These are phyloP conservation scores for Kwoniella dejecticola DNA, from an alignment of 768 basidiomycete genomes.

Conservation along the genomic window DNA sequence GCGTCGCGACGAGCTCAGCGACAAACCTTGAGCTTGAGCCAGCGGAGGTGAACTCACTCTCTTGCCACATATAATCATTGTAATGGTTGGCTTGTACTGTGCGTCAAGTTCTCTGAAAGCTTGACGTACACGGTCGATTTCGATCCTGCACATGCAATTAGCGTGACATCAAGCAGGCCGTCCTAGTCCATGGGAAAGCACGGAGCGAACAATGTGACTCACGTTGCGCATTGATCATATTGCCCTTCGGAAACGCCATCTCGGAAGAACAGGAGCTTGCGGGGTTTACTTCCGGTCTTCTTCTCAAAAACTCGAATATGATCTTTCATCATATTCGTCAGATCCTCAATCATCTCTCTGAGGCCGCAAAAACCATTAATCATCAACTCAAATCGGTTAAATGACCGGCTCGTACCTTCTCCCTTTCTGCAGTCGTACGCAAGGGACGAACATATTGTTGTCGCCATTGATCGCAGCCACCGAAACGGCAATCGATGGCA, in stretches of 20 bases:
- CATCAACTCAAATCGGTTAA: too few species aligned
- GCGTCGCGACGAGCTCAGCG: background rate
- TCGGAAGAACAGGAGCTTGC: slow-evolving; percentile 52
- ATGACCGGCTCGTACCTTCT: slow-evolving; percentile 27
- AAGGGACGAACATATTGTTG: slow-evolving; percentile 28
- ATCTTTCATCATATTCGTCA: slow-evolving; percentile 41
- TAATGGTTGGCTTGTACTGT: slow-evolving; percentile 51
- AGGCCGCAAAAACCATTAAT: too few species aligned
- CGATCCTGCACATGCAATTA: background rate
- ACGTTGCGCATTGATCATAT: slow-evolving; percentile 47
- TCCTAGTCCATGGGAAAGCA: too few species aligned
- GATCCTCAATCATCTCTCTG: slow-evolving; percentile 51
- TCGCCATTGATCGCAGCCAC: slow-evolving; percentile 38
- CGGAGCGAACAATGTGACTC: too few species aligned
- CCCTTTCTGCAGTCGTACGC: slow-evolving; percentile 51
- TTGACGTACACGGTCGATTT: background rate
- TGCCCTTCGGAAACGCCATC: slow-evolving; percentile 54
- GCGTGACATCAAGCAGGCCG: background rate
- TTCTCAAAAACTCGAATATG: slow-evolving; percentile 44
- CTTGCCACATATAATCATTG: slow-evolving; percentile 51
- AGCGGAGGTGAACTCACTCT: slow-evolving; percentile 13
- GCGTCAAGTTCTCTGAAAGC: slow-evolving; percentile 38
- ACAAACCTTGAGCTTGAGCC: background rate
- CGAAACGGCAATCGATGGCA: slow-evolving; percentile 44
- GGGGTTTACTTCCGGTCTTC: slow-evolving; percentile 36